Percentiles rank a stretch among this genome's conserved stretches.
These are phyloP conservation scores for Acacia confusa DNA, from an alignment of 306 rosid genomes.

Conservation along the genomic window DNA sequence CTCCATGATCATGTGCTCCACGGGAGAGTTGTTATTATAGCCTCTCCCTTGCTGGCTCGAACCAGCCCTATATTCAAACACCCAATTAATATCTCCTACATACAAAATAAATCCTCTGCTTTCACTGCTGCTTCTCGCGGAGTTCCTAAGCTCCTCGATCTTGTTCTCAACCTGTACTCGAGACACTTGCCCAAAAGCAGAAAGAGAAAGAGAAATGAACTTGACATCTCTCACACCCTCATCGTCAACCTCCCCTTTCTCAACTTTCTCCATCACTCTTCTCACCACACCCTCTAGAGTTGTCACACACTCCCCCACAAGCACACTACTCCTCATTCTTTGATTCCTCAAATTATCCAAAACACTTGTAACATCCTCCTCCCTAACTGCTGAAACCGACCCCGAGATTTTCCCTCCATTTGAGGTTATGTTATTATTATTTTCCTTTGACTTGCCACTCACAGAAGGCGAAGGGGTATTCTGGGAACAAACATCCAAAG, in stretches of 20 bases:
- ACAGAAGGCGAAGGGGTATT: conserved; percentile 28
- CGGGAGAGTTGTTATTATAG: conserved; percentile 52
- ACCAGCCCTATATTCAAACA: conserved; percentile 48
- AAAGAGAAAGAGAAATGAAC: conserved; percentile 53
- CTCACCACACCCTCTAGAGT: conserved; percentile 63
- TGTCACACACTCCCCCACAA: conserved; percentile 77
- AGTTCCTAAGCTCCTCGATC: conserved; percentile 57
- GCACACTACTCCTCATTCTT: conserved; percentile 56
- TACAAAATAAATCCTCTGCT: conserved; percentile 73
- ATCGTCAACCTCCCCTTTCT: conserved; percentile 66
- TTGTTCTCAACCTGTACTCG: conserved; percentile 75
- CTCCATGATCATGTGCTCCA: conserved; percentile 85
- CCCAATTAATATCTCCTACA: conserved; percentile 84
- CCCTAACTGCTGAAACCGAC: conserved; percentile 42
- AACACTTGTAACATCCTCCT: conserved; percentile 60
- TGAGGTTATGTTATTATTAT: background rate
- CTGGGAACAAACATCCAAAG: conserved; percentile 73
- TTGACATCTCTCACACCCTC: conserved; percentile 56
- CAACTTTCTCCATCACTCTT: conserved; percentile 67
- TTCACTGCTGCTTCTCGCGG: conserved; percentile 34
- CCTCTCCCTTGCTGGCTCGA: conserved; percentile 42
- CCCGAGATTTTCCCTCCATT: conserved; percentile 28
- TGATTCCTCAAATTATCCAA: conserved; percentile 53
- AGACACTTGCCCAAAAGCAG: conserved; percentile 51
- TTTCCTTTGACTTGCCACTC: conserved; percentile 54